Evolutionary conservation across 1,139 yeast species (phyloP).

Genomic region (Schizosaccharomyces versatilis): DNA sequence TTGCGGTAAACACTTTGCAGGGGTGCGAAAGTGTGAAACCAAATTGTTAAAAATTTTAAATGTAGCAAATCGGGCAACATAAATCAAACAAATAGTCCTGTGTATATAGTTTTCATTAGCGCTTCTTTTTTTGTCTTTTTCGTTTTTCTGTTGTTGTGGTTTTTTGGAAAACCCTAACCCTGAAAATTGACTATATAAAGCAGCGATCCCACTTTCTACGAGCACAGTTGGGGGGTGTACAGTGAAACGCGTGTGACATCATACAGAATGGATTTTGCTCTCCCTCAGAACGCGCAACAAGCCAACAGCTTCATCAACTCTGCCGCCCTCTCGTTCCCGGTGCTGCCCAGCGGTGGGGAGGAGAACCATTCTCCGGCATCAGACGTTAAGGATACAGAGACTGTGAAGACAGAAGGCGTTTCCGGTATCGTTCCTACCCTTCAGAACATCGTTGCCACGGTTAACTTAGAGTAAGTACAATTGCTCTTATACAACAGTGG

Average conservation of each 20-base stretch:
- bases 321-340: slow-evolving; percentile 7
- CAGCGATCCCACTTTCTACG: neutral
- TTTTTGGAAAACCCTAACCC: neutral
- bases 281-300: slow-evolving; percentile 9
- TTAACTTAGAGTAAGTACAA: slow-evolving; percentile 40
- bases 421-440: slow-evolving; percentile 91
- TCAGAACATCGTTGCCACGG: slow-evolving; percentile 95
- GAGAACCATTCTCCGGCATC: neutral
- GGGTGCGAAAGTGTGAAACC: no score
- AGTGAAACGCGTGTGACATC: neutral
- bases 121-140: no score
- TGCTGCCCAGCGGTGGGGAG: neutral
- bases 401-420: slow-evolving; percentile 18
- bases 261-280: slow-evolving; percentile 3
- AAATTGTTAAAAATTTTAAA: no score
- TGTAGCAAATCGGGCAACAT: no score
- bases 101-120: no score
- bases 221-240: neutral
- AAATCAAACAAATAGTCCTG: no score
- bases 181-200: neutral
- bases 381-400: neutral
- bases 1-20: no score
- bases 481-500: no score
- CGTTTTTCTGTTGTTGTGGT: no score
- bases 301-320: slow-evolving; percentile 8